phyloP scores from a whole-genome alignment of 208 protist genomes.

The Acanthamoeba castellanii region DNA sequence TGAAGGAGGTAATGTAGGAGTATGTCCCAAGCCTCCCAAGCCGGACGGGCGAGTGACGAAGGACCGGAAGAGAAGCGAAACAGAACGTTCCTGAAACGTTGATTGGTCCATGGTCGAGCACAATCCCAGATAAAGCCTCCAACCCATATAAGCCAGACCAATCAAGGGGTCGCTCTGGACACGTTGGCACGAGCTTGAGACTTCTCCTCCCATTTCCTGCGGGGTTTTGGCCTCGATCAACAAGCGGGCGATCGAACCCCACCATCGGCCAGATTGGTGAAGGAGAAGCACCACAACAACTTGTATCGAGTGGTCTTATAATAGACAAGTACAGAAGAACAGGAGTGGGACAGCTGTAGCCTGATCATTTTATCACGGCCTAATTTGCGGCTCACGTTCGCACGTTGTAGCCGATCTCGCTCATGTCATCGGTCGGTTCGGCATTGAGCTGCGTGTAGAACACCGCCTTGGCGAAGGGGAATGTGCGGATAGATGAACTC shows the following conservation, averaged over 20 bases:
- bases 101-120: neutral
- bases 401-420: constrained; percentile 4
- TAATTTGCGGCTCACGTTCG: neutral
- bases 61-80: too few species aligned
- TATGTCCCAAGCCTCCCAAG: neutral
- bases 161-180: neutral
- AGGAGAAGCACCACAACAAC: too few species aligned
- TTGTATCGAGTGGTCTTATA: too few species aligned
- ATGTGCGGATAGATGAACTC: constrained; percentile 37
- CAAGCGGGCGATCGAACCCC: too few species aligned
- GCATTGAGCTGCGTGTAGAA: constrained; percentile 38
- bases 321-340: too few species aligned
- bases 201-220: neutral
- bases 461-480: constrained; percentile 16
- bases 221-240: too few species aligned
- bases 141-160: neutral
- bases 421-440: neutral
- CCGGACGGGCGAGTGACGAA: too few species aligned
- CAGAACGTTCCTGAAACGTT: neutral
- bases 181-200: neutral
- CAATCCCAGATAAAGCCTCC: neutral
- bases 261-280: too few species aligned
- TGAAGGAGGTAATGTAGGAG: neutral
- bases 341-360: too few species aligned
- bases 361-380: too few species aligned